Conservation (phyloP, 257 asterid species). For the Gentiana macrophylla region DNA sequence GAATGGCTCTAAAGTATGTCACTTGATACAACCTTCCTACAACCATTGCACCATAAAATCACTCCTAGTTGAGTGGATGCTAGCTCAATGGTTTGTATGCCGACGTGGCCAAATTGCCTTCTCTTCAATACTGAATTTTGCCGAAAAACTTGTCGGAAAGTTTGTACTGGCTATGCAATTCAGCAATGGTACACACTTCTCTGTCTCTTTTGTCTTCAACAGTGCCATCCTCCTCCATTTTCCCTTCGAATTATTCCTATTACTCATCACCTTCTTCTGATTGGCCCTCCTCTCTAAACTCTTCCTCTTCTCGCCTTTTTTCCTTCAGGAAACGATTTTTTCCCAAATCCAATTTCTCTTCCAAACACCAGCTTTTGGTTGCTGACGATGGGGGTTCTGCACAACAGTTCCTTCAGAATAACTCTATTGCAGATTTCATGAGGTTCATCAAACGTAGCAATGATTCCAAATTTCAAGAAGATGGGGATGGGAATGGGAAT, state of each 20-base stretch:
- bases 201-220: conserved; percentile 38
- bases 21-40: too few relatives aligned
- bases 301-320: conserved; percentile 8
- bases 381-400: conserved; percentile 32
- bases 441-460: conserved; percentile 49
- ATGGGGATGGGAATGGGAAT: conserved; percentile 2
- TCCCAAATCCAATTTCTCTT: conserved; percentile 23
- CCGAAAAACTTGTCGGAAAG: too few relatives aligned
- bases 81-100: too few relatives aligned
- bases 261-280: conserved; percentile 11
- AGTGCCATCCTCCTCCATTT: conserved; percentile 25
- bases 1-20: too few relatives aligned
- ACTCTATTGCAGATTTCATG: conserved; percentile 93
- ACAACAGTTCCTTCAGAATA: conserved; percentile 51
- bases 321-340: conserved; percentile 9
- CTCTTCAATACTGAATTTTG: too few relatives aligned
- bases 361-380: conserved; percentile 12
- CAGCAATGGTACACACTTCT: conserved; percentile 37
- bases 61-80: too few relatives aligned
- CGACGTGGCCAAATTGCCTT: too few relatives aligned
- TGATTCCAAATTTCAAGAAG: conserved; percentile 13
- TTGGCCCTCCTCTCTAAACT: conserved; percentile 12
- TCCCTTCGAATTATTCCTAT: conserved; percentile 23
- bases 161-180: too few relatives aligned
- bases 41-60: too few relatives aligned